Evolutionary conservation across 1,284 basidiomycete genomes (phyloP).

Genomic region (Trametes polyzona): DNA sequence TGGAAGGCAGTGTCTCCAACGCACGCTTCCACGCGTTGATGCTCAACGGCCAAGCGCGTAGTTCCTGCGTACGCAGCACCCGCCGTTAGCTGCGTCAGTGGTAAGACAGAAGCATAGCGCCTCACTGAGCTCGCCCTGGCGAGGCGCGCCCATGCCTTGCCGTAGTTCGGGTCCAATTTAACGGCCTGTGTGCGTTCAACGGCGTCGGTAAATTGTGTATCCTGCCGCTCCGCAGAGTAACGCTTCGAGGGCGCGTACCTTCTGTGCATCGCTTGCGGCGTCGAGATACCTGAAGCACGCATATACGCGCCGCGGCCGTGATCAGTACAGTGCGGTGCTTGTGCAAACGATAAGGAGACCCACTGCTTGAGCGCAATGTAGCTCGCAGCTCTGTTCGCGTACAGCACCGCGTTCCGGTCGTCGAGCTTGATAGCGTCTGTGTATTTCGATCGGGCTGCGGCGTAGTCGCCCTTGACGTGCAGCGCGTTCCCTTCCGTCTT

Average conservation of each 20-base stretch:
- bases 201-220: not conserved
- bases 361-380: conserved; percentile 23
- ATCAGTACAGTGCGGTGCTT: not conserved
- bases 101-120: not conserved
- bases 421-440: conserved; percentile 37
- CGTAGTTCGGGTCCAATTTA: conserved; percentile 38
- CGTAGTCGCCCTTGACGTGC: conserved; percentile 35
- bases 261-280: conserved; percentile 26
- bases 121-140: conserved; percentile 37
- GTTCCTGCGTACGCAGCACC: conserved; percentile 8
- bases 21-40: conserved; percentile 31
- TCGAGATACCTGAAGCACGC: conserved; percentile 33
- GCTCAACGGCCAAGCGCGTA: conserved; percentile 17
- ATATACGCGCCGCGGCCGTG: not conserved
- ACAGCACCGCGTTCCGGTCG: conserved; percentile 36
- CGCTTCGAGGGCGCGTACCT: conserved; percentile 12
- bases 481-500: conserved; percentile 41
- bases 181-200: conserved; percentile 36
- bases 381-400: conserved; percentile 36
- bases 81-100: not conserved
- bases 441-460: conserved; percentile 37
- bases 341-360: not conserved
- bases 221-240: too few relatives aligned
- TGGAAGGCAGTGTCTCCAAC: conserved; percentile 28
- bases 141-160: conserved; percentile 41